Conservation (phyloP, 1,139 yeast species). For the Yamadazyma buinensis region DNA sequence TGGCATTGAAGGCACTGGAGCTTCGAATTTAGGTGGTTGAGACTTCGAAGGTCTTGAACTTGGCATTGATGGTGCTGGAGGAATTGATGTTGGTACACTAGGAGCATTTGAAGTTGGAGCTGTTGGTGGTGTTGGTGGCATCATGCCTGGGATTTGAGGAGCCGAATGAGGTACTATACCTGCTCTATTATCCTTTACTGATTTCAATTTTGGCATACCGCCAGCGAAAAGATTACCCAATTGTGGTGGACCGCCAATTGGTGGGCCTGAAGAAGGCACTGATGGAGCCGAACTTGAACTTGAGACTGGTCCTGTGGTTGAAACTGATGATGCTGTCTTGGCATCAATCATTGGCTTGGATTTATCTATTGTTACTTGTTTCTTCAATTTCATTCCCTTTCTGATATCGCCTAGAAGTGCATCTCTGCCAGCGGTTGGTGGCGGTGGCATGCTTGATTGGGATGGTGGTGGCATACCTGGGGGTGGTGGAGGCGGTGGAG, state of each 20-base stretch:
- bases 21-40: slow-evolving; percentile 12
- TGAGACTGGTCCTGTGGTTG: slow-evolving; percentile 10
- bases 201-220: slow-evolving; percentile 77
- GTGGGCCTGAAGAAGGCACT: slow-evolving; percentile 9
- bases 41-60: slow-evolving; percentile 22
- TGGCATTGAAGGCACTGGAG: slow-evolving; percentile 21
- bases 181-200: slow-evolving; percentile 44
- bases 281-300: slow-evolving; percentile 12
- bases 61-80: slow-evolving; percentile 27
- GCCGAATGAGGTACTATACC: slow-evolving; percentile 40
- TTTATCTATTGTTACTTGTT: slow-evolving; percentile 54
- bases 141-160: slow-evolving; percentile 25
- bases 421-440: slow-evolving; percentile 52
- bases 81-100: slow-evolving; percentile 15
- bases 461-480: slow-evolving; percentile 24
- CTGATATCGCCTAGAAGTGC: slow-evolving; percentile 86
- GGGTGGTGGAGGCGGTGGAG: slow-evolving; percentile 45
- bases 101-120: slow-evolving; percentile 36
- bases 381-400: slow-evolving; percentile 71
- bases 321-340: slow-evolving; percentile 15
- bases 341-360: slow-evolving; percentile 41
- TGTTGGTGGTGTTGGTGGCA: slow-evolving; percentile 21
- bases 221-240: slow-evolving; percentile 82
- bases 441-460: slow-evolving; percentile 26
- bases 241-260: slow-evolving; percentile 35